Conservation (phyloP, 306 rosid genomes). For the Corylus americana region DNA sequence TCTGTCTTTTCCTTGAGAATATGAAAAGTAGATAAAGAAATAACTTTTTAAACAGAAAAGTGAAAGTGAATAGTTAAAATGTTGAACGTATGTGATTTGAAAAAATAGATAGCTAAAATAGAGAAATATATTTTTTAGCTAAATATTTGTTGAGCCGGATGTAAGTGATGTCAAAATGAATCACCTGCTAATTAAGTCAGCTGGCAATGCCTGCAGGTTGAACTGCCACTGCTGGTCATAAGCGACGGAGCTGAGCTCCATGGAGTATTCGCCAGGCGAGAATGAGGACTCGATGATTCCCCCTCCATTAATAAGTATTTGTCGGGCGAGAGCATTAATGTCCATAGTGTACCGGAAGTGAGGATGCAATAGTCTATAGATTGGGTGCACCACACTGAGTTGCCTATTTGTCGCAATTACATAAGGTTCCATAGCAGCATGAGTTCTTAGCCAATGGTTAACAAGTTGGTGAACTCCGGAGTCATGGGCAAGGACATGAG, state of each 20-base stretch:
- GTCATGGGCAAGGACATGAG: constrained; percentile 86
- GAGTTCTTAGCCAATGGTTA: constrained; percentile 88
- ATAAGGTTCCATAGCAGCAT: constrained; percentile 74
- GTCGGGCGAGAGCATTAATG: constrained; percentile 82
- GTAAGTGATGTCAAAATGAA: too few species aligned
- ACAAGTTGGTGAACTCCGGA: constrained; percentile 81
- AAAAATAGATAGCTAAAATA: too few species aligned
- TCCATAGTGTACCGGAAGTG: constrained; percentile 94
- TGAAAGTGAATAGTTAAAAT: too few species aligned
- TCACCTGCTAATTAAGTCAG: constrained; percentile 64
- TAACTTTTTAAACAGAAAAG: too few species aligned
- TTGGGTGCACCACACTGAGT: constrained; percentile 85
- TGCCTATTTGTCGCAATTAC: constrained; percentile 80
- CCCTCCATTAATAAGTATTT: constrained; percentile 51
- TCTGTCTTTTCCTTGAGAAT: too few species aligned
- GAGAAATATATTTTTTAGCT: too few species aligned
- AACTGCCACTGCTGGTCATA: constrained; percentile 74
- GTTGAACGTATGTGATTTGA: too few species aligned
- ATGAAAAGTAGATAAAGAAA: too few species aligned
- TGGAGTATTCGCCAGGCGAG: constrained; percentile 51
- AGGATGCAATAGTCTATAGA: constrained; percentile 70
- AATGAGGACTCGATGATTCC: constrained; percentile 64
- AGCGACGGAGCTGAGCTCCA: constrained; percentile 56
- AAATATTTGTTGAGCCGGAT: too few species aligned
- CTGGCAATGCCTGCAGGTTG: constrained; percentile 64